Percentiles rank a stretch among this genome's conserved stretches.
These are phyloP conservation scores for Mucor circinelloides DNA, from an alignment of 371 early-diverging fungal species.

Conservation along the genomic window DNA sequence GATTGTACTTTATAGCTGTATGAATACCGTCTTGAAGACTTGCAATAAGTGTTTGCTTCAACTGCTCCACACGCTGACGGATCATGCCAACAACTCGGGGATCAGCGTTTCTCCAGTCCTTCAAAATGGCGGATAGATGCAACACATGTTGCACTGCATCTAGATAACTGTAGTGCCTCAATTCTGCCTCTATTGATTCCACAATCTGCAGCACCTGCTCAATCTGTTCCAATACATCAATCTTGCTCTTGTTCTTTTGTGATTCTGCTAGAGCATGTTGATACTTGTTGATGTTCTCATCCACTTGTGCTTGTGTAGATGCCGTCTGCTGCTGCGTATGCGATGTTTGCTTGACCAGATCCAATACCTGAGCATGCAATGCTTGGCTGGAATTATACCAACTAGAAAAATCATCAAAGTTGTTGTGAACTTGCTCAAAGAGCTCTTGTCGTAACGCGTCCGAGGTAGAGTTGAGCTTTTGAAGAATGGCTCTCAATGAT, in stretches of 20 bases:
- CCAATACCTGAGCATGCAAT: neutral
- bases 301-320: neutral
- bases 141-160: conserved; percentile 2
- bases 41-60: neutral
- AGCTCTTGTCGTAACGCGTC: conserved; percentile 22
- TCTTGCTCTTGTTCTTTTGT: conserved; percentile 12
- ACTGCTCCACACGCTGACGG: neutral
- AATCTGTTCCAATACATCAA: conserved; percentile 17
- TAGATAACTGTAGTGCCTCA: neutral
- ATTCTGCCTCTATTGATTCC: neutral
- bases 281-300: conserved; percentile 14
- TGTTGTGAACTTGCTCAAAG: conserved; percentile 11
- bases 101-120: neutral
- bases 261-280: conserved; percentile 9
- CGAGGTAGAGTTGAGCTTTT: conserved; percentile 16
- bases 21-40: conserved; percentile 15
- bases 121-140: neutral
- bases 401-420: conserved; percentile 19
- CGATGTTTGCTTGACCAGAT: conserved; percentile 3
- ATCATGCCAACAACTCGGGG: neutral
- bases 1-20: conserved; percentile 15
- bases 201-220: conserved; percentile 4
- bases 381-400: conserved; percentile 9
- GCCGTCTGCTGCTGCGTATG: neutral
- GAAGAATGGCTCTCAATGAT: conserved; percentile 9